phyloP scores from a whole-genome alignment of 768 basidiomycete genomes.

The Calocybe gangraenosa region DNA sequence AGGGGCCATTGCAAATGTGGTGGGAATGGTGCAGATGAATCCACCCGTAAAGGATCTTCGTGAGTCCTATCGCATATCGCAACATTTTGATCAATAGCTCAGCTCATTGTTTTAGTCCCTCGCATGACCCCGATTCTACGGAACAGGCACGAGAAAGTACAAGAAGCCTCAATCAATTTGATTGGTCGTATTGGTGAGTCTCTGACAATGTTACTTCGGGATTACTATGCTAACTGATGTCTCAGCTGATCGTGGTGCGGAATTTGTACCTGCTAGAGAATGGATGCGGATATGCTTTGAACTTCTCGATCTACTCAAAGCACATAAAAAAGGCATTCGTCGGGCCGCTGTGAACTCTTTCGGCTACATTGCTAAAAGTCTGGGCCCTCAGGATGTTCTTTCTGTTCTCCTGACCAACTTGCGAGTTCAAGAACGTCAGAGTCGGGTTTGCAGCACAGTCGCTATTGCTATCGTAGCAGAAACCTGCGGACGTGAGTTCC shows the following conservation, averaged over 20 bases:
- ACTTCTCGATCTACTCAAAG: slow-evolving; percentile 92
- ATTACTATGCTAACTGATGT: slow-evolving; percentile 15
- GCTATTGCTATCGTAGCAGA: slow-evolving; percentile 96
- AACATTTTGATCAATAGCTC: not conserved
- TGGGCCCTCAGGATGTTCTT: slow-evolving; percentile 97
- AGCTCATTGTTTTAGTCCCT: slow-evolving; percentile 59
- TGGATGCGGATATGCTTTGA: slow-evolving; percentile 99
- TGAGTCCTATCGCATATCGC: slow-evolving; percentile 41
- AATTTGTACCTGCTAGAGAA: slow-evolving; percentile 96
- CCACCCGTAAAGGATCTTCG: slow-evolving; percentile 98
- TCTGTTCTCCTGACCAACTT: slow-evolving; percentile 94
- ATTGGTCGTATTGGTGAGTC: slow-evolving; percentile 88
- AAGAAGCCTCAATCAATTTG: slow-evolving; percentile 98
- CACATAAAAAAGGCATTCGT: slow-evolving; percentile 98
- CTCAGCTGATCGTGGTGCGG: slow-evolving; percentile 93
- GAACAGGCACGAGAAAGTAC: slow-evolving; percentile 98
- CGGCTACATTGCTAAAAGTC: slow-evolving; percentile 98
- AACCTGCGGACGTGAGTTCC: slow-evolving; percentile 72
- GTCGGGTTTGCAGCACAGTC: slow-evolving; percentile 96
- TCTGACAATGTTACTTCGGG: slow-evolving; percentile 12
- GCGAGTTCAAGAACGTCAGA: slow-evolving; percentile 98
- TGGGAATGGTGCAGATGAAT: slow-evolving; percentile 99
- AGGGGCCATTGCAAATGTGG: slow-evolving; percentile 92
- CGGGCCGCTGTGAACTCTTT: slow-evolving; percentile 99
- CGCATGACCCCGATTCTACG: slow-evolving; percentile 99